Conservation (phyloP, 2,329 filamentous ascomycete genomes). For the Diaporthe eres region DNA sequence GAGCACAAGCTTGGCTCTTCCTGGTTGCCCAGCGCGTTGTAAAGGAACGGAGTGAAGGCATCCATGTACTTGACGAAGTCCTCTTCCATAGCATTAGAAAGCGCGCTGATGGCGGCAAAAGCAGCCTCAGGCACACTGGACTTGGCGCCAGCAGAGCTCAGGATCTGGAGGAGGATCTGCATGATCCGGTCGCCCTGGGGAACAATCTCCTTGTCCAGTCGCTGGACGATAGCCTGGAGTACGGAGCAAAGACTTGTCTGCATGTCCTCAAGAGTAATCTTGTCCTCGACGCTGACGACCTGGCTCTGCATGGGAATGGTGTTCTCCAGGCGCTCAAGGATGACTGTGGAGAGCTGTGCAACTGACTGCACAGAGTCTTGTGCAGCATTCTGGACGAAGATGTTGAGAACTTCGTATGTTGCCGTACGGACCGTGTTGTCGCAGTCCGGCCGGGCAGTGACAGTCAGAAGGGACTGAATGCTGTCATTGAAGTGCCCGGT, state of each 20-base stretch:
- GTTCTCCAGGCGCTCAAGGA: slow-evolving; percentile 91
- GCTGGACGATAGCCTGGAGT: slow-evolving; percentile 89
- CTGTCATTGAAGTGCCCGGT: slow-evolving; percentile 95
- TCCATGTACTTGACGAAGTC: slow-evolving; percentile 99
- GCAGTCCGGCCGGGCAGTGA: slow-evolving; percentile 85
- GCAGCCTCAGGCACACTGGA: slow-evolving; percentile 95
- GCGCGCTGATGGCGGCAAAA: slow-evolving; percentile 91
- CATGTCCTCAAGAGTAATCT: slow-evolving; percentile 96
- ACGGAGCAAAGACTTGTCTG: slow-evolving; percentile 96
- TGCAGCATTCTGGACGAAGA: slow-evolving; percentile 92
- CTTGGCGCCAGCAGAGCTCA: slow-evolving; percentile 83
- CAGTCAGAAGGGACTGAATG: slow-evolving; percentile 84
- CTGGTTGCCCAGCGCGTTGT: slow-evolving; percentile 94
- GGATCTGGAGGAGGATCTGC: slow-evolving; percentile 85
- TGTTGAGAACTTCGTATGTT: slow-evolving; percentile 96
- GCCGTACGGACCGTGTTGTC: slow-evolving; percentile 94
- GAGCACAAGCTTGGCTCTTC: slow-evolving; percentile 95
- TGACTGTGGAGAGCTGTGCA: slow-evolving; percentile 86
- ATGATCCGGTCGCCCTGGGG: slow-evolving; percentile 96
- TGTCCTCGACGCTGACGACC: slow-evolving; percentile 97
- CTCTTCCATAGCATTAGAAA: slow-evolving; percentile 91
- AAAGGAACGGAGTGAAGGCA: slow-evolving; percentile 90
- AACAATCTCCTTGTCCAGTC: slow-evolving; percentile 90
- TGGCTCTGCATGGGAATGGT: slow-evolving; percentile 91
- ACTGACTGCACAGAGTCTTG: slow-evolving; percentile 87